Conservation (phyloP, 1,139 yeast genomes). For the Geotrichum klebahnii region DNA sequence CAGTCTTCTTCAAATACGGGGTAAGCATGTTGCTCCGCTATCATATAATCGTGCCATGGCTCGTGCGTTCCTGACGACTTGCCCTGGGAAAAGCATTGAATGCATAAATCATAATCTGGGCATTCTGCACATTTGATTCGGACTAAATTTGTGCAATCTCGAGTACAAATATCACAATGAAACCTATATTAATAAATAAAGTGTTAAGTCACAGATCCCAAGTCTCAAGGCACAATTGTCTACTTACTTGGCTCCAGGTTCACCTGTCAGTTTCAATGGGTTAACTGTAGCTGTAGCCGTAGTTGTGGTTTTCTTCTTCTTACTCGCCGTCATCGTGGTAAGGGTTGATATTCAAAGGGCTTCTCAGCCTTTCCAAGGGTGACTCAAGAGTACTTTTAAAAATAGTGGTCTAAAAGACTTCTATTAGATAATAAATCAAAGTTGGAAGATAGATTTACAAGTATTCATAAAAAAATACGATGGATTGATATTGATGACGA, state of each 20-base stretch:
- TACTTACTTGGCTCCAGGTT: slow-evolving; percentile 41
- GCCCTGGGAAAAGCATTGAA: slow-evolving; percentile 91
- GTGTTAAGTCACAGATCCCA: slow-evolving; percentile 33
- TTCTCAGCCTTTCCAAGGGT: too few species aligned
- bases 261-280: slow-evolving; percentile 33
- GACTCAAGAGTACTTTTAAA: too few species aligned
- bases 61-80: slow-evolving; percentile 75
- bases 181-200: slow-evolving; percentile 73
- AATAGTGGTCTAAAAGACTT: too few species aligned
- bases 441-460: too few species aligned
- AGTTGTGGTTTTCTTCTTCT: slow-evolving; percentile 36
- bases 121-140: slow-evolving; percentile 90
- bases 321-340: slow-evolving; percentile 38
- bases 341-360: slow-evolving; percentile 6
- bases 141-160: slow-evolving; percentile 90
- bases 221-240: slow-evolving; percentile 61
- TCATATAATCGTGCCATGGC: slow-evolving; percentile 90
- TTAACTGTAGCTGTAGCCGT: slow-evolving; percentile 31
- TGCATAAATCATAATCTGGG: slow-evolving; percentile 90
- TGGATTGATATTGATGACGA: too few species aligned
- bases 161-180: slow-evolving; percentile 92
- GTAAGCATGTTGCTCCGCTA: slow-evolving; percentile 90
- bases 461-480: too few species aligned
- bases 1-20: slow-evolving; percentile 87
- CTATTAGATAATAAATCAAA: too few species aligned